Base-by-base conservation (phyloP, 495 filamentous ascomycete species). In the Letharia lupina region DNA sequence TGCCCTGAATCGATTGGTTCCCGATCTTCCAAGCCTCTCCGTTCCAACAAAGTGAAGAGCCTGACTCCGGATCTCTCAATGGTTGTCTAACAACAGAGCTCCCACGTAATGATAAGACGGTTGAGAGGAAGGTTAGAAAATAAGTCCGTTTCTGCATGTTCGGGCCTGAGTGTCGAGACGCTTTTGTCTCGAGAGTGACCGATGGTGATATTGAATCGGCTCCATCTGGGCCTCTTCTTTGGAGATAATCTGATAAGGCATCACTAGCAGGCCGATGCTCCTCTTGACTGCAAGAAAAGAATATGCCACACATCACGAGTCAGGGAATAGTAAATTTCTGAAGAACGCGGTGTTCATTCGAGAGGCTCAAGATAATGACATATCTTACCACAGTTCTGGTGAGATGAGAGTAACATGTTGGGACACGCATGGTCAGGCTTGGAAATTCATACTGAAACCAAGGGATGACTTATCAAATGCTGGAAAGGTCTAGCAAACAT, bases 1-100 rank as follows among this genome's bases (percentile, higher is more conserved):
- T 97, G 47, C 83, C 86, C 35, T 71, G 68, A 35, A 92, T 77
- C 3, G 72, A 62, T 39, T 79, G 66, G 18, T 81, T 74, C 28
- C 77, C 79, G 62, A 96, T 81, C 61, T 82, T 87, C 94, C 94
- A 99, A 12, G 92, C 95, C 73, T 99, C 94, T n/a, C 94, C 94
- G 70, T 98, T 98, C 93, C 94, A 99, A 80, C 93, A 97, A 20
- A 99, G 80, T 16, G 90, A 79, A 12, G 89, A 93, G 28, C 82
- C 82, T n/a, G 80, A 83, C 3, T 68, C 65, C 7, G 69, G 23
- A 69, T 90, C 86, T 48, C 81, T 75, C 28, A 96, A 81, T 1
- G 94, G 94, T 70, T 99, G 94, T 18, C 75, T 72, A 23, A 87
- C 83, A 57, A 95, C 70, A 65, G 83, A 79, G 45, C 86, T 81